Percentiles rank a stretch among this genome's conserved stretches.
phyloP scores from a whole-genome alignment of 768 basidiomycete species.

The Melanogaster broomeanus region DNA sequence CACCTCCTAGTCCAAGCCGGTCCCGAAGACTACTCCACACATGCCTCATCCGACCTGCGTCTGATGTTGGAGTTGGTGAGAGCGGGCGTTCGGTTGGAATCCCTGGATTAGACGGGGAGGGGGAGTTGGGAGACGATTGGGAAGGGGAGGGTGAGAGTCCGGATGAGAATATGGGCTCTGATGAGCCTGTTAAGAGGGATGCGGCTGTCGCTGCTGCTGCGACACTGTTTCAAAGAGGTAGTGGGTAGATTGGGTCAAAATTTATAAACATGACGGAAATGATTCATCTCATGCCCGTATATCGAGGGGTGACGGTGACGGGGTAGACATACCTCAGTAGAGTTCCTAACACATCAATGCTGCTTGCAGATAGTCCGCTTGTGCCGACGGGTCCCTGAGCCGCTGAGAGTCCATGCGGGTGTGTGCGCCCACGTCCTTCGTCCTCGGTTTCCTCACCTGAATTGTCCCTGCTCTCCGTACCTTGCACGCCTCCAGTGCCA shows the following conservation, averaged over 20 bases:
- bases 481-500: slow-evolving; percentile 6
- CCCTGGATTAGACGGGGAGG: slow-evolving; percentile 15
- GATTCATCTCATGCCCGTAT: not conserved
- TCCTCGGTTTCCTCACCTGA: slow-evolving; percentile 13
- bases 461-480: not conserved
- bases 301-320: not conserved
- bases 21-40: slow-evolving; percentile 73
- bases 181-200: slow-evolving; percentile 74
- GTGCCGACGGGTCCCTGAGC: slow-evolving; percentile 29
- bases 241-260: too few relatives aligned
- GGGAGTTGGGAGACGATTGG: slow-evolving; percentile 12
- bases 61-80: slow-evolving; percentile 43
- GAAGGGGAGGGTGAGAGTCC: slow-evolving; percentile 45
- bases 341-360: slow-evolving; percentile 84
- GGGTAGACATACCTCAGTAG: slow-evolving; percentile 60
- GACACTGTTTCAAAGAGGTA: slow-evolving; percentile 49
- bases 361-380: slow-evolving; percentile 60
- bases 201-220: slow-evolving; percentile 92
- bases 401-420: slow-evolving; percentile 25
- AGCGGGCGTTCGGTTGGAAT: slow-evolving; percentile 35
- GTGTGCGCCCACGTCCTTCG: slow-evolving; percentile 13
- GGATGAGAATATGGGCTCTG: slow-evolving; percentile 62
- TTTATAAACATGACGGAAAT: not conserved
- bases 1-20: slow-evolving; percentile 54
- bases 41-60: slow-evolving; percentile 51